These are phyloP conservation scores for Yamadazyma songkhlaensis DNA, from an alignment of 1,139 yeast species.

Conservation along the genomic window DNA sequence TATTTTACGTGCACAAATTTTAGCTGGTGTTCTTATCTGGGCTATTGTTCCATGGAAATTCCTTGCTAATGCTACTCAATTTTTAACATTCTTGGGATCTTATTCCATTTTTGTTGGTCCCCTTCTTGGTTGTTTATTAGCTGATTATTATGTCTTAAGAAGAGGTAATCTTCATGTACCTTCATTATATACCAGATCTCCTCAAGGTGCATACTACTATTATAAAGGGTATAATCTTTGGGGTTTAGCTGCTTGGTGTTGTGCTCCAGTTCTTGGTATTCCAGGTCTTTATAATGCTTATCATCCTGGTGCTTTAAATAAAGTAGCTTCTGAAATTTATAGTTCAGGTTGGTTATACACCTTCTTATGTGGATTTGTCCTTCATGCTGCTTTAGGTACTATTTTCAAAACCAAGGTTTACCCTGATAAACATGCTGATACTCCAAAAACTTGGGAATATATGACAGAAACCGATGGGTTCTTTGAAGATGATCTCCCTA, in stretches of 20 bases:
- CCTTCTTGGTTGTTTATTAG: slow-evolving; percentile 13
- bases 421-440: slow-evolving; percentile 13
- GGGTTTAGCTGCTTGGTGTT: slow-evolving; percentile 15
- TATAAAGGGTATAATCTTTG: slow-evolving; percentile 15
- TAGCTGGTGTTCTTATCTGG: slow-evolving; percentile 15
- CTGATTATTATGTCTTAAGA: slow-evolving; percentile 14
- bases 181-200: slow-evolving; percentile 13
- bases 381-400: slow-evolving; percentile 12
- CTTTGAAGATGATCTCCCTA: slow-evolving; percentile 16
- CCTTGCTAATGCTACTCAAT: slow-evolving; percentile 14
- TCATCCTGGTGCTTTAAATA: slow-evolving; percentile 11
- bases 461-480: slow-evolving; percentile 18
- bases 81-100: slow-evolving; percentile 15
- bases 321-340: slow-evolving; percentile 13
- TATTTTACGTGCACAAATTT: slow-evolving; percentile 15
- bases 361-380: slow-evolving; percentile 13
- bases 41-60: slow-evolving; percentile 18
- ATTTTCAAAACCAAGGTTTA: slow-evolving; percentile 14
- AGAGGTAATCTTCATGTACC: slow-evolving; percentile 17
- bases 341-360: slow-evolving; percentile 17
- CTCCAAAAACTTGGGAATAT: slow-evolving; percentile 18
- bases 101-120: slow-evolving; percentile 17
- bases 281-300: slow-evolving; percentile 16
- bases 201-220: slow-evolving; percentile 13
- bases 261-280: slow-evolving; percentile 13